These are phyloP conservation scores for Diaporthe velutina DNA, from an alignment of 2,329 filamentous ascomycete genomes.

Conservation along the genomic window DNA sequence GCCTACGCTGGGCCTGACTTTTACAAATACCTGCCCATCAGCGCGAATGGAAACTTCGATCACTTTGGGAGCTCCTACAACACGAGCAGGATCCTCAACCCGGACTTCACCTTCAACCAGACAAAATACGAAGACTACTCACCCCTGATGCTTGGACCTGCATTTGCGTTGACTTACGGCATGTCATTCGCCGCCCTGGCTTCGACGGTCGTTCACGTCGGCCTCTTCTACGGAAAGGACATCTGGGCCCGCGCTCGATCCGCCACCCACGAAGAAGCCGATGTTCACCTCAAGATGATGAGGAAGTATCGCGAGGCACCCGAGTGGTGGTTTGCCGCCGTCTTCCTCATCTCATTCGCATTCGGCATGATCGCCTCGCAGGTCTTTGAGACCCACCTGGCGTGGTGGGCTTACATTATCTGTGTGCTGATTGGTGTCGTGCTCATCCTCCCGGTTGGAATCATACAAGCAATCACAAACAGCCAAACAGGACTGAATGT, in stretches of 20 bases:
- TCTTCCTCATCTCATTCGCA: constrained; percentile 63
- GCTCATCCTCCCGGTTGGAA: constrained; percentile 58
- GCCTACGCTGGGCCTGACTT: constrained; percentile 63
- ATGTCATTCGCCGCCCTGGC: constrained; percentile 69
- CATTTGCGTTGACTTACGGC: constrained; percentile 68
- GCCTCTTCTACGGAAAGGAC: constrained; percentile 61
- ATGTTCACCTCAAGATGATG: constrained; percentile 69
- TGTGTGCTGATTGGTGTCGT: constrained; percentile 56
- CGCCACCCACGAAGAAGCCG: constrained; percentile 56
- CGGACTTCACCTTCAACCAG: constrained; percentile 57
- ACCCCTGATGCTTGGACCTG: constrained; percentile 65
- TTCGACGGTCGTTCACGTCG: constrained; percentile 64
- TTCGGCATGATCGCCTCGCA: constrained; percentile 57
- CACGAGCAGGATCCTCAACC: constrained; percentile 58
- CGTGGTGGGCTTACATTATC: constrained; percentile 58
- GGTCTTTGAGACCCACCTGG: constrained; percentile 55
- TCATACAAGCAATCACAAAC: constrained; percentile 63
- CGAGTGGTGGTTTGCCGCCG: constrained; percentile 67
- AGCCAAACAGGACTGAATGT: constrained; percentile 62
- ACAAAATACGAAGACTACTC: constrained; percentile 60
- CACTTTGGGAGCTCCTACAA: constrained; percentile 62
- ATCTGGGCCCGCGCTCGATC: constrained; percentile 45
- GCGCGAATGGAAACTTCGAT: constrained; percentile 65
- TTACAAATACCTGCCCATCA: constrained; percentile 61
- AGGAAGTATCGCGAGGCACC: constrained; percentile 67